These are phyloP conservation scores for Microbotryum lychnidis-dioicae DNA, from an alignment of 1,284 basidiomycete genomes.

Conservation along the genomic window DNA sequence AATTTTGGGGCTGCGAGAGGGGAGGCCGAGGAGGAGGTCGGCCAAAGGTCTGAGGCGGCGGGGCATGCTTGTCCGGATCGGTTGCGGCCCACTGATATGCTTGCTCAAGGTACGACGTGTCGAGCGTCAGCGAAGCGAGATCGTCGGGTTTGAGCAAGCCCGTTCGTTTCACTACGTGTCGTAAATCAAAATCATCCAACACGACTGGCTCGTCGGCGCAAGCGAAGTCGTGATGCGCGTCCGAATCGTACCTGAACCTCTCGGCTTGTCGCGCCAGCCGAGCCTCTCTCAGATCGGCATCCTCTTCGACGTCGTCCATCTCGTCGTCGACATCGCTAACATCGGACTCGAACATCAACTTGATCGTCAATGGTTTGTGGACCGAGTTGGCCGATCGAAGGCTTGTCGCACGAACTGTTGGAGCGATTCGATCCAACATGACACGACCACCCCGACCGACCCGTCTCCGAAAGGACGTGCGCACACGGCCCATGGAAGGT, in stretches of 20 bases:
- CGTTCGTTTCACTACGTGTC: conserved; percentile 25
- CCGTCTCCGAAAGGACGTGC: conserved; percentile 60
- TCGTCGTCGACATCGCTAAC: conserved; percentile 8
- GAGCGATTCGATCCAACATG: conserved; percentile 63
- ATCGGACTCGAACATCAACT: background rate
- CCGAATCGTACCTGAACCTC: conserved; percentile 58
- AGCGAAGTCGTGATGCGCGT: conserved; percentile 32
- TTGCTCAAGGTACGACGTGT: conserved; percentile 30
- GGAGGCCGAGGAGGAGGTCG: conserved; percentile 23
- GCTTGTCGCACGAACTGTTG: conserved; percentile 30
- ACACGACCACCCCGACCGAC: conserved; percentile 71
- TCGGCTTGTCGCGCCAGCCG: conserved; percentile 48
- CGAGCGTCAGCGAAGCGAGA: conserved; percentile 25
- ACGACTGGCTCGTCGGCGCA: conserved; percentile 28
- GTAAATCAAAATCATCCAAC: conserved; percentile 34
- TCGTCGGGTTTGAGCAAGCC: conserved; percentile 26
- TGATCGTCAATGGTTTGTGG: background rate
- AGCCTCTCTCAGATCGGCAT: conserved; percentile 36
- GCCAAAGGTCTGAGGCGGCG: conserved; percentile 27
- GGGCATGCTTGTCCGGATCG: conserved; percentile 28
- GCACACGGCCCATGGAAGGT: conserved; percentile 28
- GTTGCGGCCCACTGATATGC: conserved; percentile 28
- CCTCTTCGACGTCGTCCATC: conserved; percentile 15
- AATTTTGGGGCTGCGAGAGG: background rate
- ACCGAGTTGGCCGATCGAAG: conserved; percentile 15